A percentile compares a stretch with the other conserved stretches of the same genome.
phyloP scores from a whole-genome alignment of 345 rosid species.

The Arabidopsis suecica region DNA sequence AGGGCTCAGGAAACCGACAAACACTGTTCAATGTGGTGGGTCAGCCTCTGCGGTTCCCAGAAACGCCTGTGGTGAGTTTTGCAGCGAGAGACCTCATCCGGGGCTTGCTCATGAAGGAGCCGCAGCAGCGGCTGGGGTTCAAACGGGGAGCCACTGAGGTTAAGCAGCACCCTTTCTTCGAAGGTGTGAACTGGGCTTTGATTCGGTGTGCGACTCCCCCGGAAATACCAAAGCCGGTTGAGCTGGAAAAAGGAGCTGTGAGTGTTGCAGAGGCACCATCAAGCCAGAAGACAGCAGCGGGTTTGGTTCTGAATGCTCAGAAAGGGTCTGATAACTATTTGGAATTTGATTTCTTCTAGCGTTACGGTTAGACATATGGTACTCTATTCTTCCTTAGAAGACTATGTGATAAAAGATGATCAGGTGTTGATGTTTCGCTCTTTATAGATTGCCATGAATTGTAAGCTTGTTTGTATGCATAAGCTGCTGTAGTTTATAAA shows the following conservation, averaged over 20 bases:
- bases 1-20: constrained; percentile 88
- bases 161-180: constrained; percentile 91
- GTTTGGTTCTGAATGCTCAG: constrained; percentile 48
- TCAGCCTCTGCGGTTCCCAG: constrained; percentile 90
- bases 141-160: constrained; percentile 94
- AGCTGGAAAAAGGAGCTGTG: constrained; percentile 56
- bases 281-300: constrained; percentile 55
- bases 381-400: constrained; percentile 37
- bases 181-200: constrained; percentile 95
- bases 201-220: constrained; percentile 90
- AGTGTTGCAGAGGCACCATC: constrained; percentile 52
- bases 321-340: constrained; percentile 83
- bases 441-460: constrained; percentile 53
- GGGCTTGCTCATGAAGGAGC: constrained; percentile 84
- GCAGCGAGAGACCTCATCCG: constrained; percentile 85
- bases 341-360: constrained; percentile 93
- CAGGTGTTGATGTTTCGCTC: constrained; percentile 35
- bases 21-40: constrained; percentile 89
- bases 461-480: constrained; percentile 45
- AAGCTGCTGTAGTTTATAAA: constrained; percentile 31
- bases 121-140: constrained; percentile 79
- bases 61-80: constrained; percentile 75
- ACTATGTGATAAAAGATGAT: constrained; percentile 39
- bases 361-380: constrained; percentile 51
- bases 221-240: constrained; percentile 81